Conservation (phyloP, 768 basidiomycete species). For the Suillus brevipes region DNA sequence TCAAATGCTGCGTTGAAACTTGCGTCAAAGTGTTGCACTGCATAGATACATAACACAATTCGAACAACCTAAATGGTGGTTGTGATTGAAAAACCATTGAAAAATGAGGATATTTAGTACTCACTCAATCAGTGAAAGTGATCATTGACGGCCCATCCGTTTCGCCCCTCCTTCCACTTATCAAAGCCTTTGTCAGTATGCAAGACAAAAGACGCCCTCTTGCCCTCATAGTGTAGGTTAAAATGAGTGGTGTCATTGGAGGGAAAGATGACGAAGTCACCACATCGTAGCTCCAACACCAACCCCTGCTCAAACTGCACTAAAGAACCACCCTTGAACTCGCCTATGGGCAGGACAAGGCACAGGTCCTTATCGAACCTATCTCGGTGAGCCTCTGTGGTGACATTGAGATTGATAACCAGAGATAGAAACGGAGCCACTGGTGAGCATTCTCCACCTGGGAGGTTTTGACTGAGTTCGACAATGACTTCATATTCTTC, state of each 20-base stretch:
- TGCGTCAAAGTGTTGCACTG: too few species aligned
- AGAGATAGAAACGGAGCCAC: neutral
- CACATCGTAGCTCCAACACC: conserved; percentile 3
- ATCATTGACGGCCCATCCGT: neutral
- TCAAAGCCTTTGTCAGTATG: conserved; percentile 7
- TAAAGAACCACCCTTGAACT: conserved; percentile 7
- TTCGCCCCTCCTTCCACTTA: neutral
- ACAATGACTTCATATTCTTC: conserved; percentile 4
- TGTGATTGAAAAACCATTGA: too few species aligned
- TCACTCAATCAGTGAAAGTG: neutral
- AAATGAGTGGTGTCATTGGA: conserved; percentile 7
- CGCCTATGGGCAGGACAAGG: neutral
- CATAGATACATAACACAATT: too few species aligned
- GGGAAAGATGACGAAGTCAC: conserved; percentile 11
- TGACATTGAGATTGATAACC: conserved; percentile 12
- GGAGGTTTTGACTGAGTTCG: neutral
- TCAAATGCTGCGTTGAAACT: too few species aligned
- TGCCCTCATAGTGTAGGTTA: conserved; percentile 10
- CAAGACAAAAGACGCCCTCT: conserved; percentile 10
- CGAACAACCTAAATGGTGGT: too few species aligned
- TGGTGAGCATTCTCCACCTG: neutral
- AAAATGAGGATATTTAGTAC: too few species aligned
- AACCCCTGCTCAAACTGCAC: conserved; percentile 10
- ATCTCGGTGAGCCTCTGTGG: conserved; percentile 9
- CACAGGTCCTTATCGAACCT: neutral